A percentile compares a stretch with the other conserved stretches of the same genome.
These are phyloP conservation scores for Vaccinium macrocarpon DNA, from an alignment of 148 eudicot genomes.

Conservation along the genomic window DNA sequence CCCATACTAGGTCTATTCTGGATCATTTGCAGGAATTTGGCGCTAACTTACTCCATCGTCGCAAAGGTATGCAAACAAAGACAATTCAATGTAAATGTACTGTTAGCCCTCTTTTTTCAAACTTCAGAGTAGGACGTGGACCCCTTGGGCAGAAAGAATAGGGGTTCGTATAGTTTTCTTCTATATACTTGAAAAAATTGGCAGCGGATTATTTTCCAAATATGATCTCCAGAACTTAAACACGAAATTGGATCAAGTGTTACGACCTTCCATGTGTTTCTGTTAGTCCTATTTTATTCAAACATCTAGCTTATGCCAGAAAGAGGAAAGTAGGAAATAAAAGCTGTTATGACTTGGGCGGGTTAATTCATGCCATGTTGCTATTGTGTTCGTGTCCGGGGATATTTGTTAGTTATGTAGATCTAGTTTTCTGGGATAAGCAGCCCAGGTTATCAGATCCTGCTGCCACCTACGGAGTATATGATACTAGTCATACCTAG, in stretches of 20 bases:
- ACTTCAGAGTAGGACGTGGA: neutral
- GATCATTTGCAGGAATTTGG: slow-evolving; percentile 35
- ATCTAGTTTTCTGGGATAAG: neutral
- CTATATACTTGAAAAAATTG: neutral
- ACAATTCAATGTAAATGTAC: neutral
- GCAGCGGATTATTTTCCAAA: neutral
- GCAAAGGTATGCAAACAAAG: slow-evolving; percentile 33
- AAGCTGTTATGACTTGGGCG: neutral
- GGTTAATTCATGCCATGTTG: neutral
- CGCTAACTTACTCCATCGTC: slow-evolving; percentile 25
- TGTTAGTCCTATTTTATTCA: neutral
- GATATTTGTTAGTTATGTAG: neutral
- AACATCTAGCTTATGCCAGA: neutral
- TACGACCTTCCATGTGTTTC: neutral
- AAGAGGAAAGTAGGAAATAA: neutral
- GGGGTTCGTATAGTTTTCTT: no score
- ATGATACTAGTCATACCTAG: neutral
- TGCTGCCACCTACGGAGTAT: neutral
- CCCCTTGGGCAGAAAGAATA: neutral
- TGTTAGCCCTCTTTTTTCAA: neutral
- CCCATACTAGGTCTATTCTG: slow-evolving; percentile 33
- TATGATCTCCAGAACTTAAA: neutral
- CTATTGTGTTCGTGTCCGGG: neutral
- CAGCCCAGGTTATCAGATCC: neutral
- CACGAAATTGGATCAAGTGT: neutral